Percentiles rank a stretch among this genome's conserved stretches.
Conservation (phyloP, 2,329 filamentous ascomycete species). For the Calonectria hawksworthii region DNA sequence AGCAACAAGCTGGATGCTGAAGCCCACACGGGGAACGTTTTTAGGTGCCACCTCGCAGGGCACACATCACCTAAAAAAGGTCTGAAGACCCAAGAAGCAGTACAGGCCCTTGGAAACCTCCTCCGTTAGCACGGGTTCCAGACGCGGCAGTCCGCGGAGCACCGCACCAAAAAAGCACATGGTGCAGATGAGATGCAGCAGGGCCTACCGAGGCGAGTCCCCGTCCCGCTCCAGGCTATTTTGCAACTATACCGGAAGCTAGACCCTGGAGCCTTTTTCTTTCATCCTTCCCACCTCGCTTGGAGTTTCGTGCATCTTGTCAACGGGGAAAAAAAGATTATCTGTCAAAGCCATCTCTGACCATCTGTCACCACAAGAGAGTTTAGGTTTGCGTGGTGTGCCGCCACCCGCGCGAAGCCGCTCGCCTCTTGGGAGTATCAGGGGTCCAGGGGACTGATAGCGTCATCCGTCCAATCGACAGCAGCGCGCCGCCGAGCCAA, state of each 20-base stretch:
- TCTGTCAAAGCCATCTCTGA: neutral
- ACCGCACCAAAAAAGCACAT: neutral
- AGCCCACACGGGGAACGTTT: neutral
- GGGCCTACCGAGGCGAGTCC: slow-evolving; percentile 1
- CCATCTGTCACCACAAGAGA: slow-evolving; percentile 11
- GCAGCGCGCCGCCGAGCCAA: neutral
- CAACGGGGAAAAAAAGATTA: neutral
- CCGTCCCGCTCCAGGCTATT: neutral
- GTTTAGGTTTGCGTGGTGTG: slow-evolving; percentile 37
- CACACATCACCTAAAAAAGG: neutral
- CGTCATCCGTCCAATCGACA: slow-evolving; percentile 9
- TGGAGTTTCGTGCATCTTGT: neutral
- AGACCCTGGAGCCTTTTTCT: neutral
- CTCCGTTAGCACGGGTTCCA: slow-evolving; percentile 5
- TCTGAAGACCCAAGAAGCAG: neutral
- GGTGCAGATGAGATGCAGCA: slow-evolving; percentile 22
- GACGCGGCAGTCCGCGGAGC: slow-evolving; percentile 1
- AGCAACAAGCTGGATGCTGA: neutral
- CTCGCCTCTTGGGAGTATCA: neutral
- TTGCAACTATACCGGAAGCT: neutral
- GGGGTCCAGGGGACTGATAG: slow-evolving; percentile 21
- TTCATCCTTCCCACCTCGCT: slow-evolving; percentile 5
- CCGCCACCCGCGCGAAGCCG: slow-evolving; percentile 34
- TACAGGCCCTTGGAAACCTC: neutral
- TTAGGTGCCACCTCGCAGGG: neutral